Base-by-base conservation (phyloP, 2,329 filamentous ascomycete genomes). In the Colletotrichum liriopes region DNA sequence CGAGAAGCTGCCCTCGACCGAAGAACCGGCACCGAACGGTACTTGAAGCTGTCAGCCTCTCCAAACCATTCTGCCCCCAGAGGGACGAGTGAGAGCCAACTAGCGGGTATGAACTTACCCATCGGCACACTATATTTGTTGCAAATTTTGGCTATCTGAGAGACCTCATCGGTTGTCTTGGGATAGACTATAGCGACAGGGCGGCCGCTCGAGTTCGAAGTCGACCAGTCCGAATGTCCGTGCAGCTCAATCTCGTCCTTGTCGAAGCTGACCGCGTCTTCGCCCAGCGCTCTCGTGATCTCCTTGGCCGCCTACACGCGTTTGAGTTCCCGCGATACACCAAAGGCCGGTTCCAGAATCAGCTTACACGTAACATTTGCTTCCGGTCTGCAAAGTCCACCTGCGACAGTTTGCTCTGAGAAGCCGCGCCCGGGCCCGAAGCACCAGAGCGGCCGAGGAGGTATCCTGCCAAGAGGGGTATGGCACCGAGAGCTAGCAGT, bases 21-120 rank as follows among this genome's bases (percentile, higher is more conserved):
- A 93, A 0, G 91, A 91, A 16, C 93, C 93, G 6, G 93, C 94
- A 3, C 91, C 93, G 77, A 93, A 95, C 0, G 91, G 90, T 1
- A 93, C 70, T 72, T 39, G 5, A 49, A 7, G 9, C 12, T 1
- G n/a, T 49, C 29, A 65, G 61, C 1, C 11, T 16, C 29, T 20
- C 7, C 16, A 18, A n/a, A n/a, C 5, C 8, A 11, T 7, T 11
- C 9, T 32, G 18, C 18, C 20, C 12, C 9, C 20, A 2, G 37
- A 43, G 45, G 23, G 2, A 29, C 18, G 8, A 2, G 20, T 4
- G 14, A 16, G 49, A 5, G 9, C 26, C 7, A 5, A n/a, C 54
- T 6, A 5, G n/a, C 23, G 23, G n/a, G 37, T 3, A 12, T 3
- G 1, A 1, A 29, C 58, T 26, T 26, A 72, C 69, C 93, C 86